phyloP scores from a whole-genome alignment of 176 grass and related monocot genomes.

The Aegilops umbellulata region DNA sequence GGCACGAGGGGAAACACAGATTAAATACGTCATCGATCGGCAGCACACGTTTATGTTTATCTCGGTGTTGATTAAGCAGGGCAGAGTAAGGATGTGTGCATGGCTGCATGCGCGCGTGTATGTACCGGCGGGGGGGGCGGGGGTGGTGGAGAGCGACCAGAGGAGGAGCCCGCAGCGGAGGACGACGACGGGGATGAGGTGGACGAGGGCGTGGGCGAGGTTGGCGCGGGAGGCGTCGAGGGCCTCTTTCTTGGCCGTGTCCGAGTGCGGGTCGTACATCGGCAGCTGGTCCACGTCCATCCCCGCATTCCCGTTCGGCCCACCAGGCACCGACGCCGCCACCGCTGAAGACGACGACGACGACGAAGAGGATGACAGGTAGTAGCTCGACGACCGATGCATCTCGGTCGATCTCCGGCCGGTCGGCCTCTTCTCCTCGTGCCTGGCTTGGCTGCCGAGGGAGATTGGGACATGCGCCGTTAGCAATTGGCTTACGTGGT shows the following conservation, averaged over 20 bases:
- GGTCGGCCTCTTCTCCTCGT: conserved; percentile 8
- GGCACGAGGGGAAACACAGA: background rate
- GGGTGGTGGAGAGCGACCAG: conserved; percentile 61
- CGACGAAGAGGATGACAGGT: conserved; percentile 15
- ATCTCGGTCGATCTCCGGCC: background rate
- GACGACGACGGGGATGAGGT: conserved; percentile 64
- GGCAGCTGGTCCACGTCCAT: conserved; percentile 56
- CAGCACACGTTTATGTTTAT: background rate
- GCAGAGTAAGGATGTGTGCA: background rate
- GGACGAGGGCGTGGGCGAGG: conserved; percentile 60
- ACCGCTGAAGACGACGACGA: background rate
- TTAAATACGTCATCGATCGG: background rate
- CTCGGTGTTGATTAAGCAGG: background rate
- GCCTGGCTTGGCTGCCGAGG: background rate
- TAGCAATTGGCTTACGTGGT: background rate
- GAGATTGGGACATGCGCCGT: background rate
- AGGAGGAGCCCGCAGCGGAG: conserved; percentile 69
- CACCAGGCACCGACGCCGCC: background rate
- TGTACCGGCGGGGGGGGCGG: background rate
- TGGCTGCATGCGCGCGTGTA: too few relatives aligned
- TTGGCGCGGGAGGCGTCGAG: conserved; percentile 38
- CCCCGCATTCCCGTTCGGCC: conserved; percentile 37
- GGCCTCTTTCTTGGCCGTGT: conserved; percentile 69
- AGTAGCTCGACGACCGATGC: conserved; percentile 53
- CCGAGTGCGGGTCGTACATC: conserved; percentile 53